A percentile compares a stretch with the other conserved stretches of the same genome.
Conservation (phyloP, 2,329 filamentous ascomycete species). For the Cladosporium sp. region DNA sequence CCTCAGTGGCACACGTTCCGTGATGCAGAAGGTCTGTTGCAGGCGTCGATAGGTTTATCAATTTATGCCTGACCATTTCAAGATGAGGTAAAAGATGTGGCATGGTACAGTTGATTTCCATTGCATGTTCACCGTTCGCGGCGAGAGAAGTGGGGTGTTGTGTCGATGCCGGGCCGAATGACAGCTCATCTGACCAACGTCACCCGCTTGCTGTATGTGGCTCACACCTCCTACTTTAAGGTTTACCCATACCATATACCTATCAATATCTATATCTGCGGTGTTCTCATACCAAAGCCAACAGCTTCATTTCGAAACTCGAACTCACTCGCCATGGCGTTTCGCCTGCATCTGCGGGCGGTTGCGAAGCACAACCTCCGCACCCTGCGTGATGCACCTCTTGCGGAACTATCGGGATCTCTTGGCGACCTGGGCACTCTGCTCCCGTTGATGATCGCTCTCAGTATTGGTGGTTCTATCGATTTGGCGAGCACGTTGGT, state of each 20-base stretch:
- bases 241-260: not conserved
- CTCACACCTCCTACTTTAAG: not conserved
- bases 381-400: slow-evolving; percentile 56
- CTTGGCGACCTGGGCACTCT: slow-evolving; percentile 88
- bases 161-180: not conserved
- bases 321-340: not conserved
- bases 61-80: not conserved
- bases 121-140: not conserved
- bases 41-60: not conserved
- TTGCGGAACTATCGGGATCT: slow-evolving; percentile 82
- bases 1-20: not conserved
- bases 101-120: not conserved
- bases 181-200: slow-evolving; percentile 8
- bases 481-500: slow-evolving; percentile 81
- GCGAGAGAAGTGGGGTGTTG: not conserved
- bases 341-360: slow-evolving; percentile 26
- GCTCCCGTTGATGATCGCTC: slow-evolving; percentile 82
- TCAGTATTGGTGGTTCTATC: slow-evolving; percentile 75
- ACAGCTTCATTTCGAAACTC: not conserved
- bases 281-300: not conserved
- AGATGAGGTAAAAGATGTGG: not conserved
- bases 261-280: not conserved
- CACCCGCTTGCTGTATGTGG: not conserved
- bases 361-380: slow-evolving; percentile 52
- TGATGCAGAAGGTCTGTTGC: not conserved